Base-by-base conservation (phyloP, 257 asterid genomes). In the Scutellaria barbata region DNA sequence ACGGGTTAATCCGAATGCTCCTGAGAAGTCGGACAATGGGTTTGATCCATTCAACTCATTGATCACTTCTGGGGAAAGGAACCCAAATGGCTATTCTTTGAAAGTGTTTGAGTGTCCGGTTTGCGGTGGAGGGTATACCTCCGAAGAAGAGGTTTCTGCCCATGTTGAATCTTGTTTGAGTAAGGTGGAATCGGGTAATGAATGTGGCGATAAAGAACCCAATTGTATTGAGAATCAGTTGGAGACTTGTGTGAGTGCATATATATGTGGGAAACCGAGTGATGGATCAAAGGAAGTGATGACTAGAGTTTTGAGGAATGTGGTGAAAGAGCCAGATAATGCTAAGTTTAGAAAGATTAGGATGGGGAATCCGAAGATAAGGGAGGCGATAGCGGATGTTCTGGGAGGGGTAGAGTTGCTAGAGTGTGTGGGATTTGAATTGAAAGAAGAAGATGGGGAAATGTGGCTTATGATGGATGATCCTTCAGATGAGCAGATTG, bases 331-430 rank as follows among this genome's bases (percentile, higher is more conserved):
- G 50, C 99, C 96, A 0, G 94, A 75, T 43, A 95, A 92, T 71
- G 85, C 82, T 0, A 95, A 92, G 86, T 95, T 88, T 81, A 87
- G 99, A 85, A 95, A 85, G 83, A 79, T 95, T 41, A 81, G 99
- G 59, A 78, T 88, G 82, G 98, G 94, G 71, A 95, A 95, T 81
- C 90, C 89, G 0, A 95, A 95, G 90, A 92, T 95, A 46, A 88
- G 85, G 82, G 99, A 88, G 85, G 97, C 96, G 0, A 81, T 95
- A 5, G 89, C 84, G 61, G 96, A 92, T 72, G 88, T 87, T 74
- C 79, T 73, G 0, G 96, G 99, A 73, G 99, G 91, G 16, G 82
- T 95, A 39, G 99, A 92, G 83, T 77, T 92, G 77, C 80, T 95
- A 77, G 98, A 92, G 76, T 88, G 79, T 72, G 43, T 88, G 0